Percentiles rank a stretch among this genome's conserved stretches.
These are phyloP conservation scores for Xylaria bambusicola DNA, from an alignment of 495 filamentous ascomycete species.

Conservation along the genomic window DNA sequence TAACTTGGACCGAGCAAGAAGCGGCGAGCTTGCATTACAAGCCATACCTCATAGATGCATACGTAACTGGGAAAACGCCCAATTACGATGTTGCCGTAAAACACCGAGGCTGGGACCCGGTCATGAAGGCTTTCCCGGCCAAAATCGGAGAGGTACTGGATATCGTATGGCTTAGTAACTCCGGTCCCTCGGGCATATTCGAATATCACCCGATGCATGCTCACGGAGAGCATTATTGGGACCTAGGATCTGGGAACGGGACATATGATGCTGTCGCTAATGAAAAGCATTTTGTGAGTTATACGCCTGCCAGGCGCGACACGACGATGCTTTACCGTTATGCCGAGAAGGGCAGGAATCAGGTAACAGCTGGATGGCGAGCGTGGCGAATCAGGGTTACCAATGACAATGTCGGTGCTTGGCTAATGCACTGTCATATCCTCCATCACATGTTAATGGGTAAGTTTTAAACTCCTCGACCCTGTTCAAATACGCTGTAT, in stretches of 20 bases:
- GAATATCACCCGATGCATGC: slow-evolving; percentile 64
- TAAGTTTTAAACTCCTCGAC: slow-evolving; percentile 20
- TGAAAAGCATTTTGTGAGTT: slow-evolving; percentile 46
- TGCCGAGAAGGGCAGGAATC: slow-evolving; percentile 31
- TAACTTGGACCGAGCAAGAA: slow-evolving; percentile 53
- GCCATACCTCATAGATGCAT: slow-evolving; percentile 60
- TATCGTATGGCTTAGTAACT: slow-evolving; percentile 57
- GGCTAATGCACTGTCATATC: slow-evolving; percentile 68
- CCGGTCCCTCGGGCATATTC: slow-evolving; percentile 48
- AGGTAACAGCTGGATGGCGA: slow-evolving; percentile 55
- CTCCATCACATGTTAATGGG: slow-evolving; percentile 59
- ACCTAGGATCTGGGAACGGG: slow-evolving; percentile 60
- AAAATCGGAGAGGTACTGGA: slow-evolving; percentile 63
- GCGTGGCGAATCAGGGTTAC: slow-evolving; percentile 57
- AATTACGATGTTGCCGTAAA: slow-evolving; percentile 44
- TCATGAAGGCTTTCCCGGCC: slow-evolving; percentile 52
- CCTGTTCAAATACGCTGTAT: not conserved
- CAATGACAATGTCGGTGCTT: slow-evolving; percentile 53
- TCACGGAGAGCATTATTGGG: slow-evolving; percentile 61
- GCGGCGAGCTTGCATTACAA: slow-evolving; percentile 25
- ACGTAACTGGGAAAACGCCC: slow-evolving; percentile 46
- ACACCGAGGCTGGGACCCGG: slow-evolving; percentile 57
- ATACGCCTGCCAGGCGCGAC: slow-evolving; percentile 52
- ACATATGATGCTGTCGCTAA: slow-evolving; percentile 55
- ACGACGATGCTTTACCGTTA: slow-evolving; percentile 60